Conservation (phyloP, 345 rosid genomes). For the Melaleuca alternifolia region DNA sequence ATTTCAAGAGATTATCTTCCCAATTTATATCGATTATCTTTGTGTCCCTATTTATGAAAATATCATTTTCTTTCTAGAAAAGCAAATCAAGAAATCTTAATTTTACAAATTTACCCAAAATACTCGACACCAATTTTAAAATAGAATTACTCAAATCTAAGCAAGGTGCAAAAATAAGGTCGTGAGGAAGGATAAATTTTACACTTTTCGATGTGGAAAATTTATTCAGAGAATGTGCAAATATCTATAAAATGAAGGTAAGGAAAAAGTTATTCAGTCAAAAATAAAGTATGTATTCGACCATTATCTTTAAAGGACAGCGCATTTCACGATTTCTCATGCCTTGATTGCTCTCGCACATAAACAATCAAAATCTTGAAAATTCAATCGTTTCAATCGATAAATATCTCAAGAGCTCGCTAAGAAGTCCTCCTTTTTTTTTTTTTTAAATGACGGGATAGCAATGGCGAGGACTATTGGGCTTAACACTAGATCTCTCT, state of each 20-base stretch:
- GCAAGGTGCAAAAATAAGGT: neutral
- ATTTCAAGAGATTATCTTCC: neutral
- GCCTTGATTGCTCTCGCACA: neutral
- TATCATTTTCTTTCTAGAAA: neutral
- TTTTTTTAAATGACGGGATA: neutral
- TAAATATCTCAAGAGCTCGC: neutral
- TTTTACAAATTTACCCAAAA: neutral
- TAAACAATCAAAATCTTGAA: neutral
- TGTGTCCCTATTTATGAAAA: neutral
- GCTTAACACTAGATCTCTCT: neutral
- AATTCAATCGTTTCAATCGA: neutral
- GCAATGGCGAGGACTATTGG: neutral
- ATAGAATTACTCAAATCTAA: neutral
- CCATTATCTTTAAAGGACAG: neutral
- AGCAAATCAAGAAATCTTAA: neutral
- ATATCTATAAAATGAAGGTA: neutral
- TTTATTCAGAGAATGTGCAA: neutral
- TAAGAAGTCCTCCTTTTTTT: neutral
- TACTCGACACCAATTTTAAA: neutral
- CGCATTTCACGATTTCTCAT: neutral
- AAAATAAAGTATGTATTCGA: neutral
- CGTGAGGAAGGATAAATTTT: neutral
- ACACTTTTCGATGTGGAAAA: neutral
- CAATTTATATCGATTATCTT: neutral
- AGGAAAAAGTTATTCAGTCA: neutral